These are phyloP conservation scores for Ceratobasidium sp. DNA, from an alignment of 1,284 basidiomycete genomes.

Conservation along the genomic window DNA sequence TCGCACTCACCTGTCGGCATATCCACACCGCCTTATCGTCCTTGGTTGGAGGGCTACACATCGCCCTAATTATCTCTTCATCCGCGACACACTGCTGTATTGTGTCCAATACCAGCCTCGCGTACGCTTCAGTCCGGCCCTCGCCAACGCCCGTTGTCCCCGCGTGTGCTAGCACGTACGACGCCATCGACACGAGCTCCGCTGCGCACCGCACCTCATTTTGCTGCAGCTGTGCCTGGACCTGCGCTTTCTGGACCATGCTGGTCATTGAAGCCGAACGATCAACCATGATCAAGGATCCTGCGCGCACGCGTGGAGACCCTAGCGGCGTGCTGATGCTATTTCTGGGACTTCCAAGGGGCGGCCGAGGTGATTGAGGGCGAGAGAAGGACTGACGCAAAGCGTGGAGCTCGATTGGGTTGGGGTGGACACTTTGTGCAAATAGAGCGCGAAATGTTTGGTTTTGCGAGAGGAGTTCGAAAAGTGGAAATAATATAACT, in stretches of 20 bases:
- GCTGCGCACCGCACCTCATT: slow-evolving; percentile 33
- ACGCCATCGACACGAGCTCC: slow-evolving; percentile 57
- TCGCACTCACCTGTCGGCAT: slow-evolving; percentile 66
- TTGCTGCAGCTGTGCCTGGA: slow-evolving; percentile 28
- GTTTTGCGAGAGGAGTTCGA: slow-evolving; percentile 67
- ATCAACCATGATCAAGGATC: slow-evolving; percentile 31
- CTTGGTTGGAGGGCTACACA: slow-evolving; percentile 56
- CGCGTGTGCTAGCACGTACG: slow-evolving; percentile 72
- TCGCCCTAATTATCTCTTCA: slow-evolving; percentile 59
- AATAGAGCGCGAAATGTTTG: slow-evolving; percentile 61
- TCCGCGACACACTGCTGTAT: slow-evolving; percentile 65
- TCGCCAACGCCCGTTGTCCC: slow-evolving; percentile 62
- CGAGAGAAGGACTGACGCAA: slow-evolving; percentile 62
- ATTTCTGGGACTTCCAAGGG: slow-evolving; percentile 24
- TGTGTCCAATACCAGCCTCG: slow-evolving; percentile 64
- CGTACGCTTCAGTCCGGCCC: slow-evolving; percentile 68
- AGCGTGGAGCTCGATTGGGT: slow-evolving; percentile 50
- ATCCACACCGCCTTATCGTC: slow-evolving; percentile 59
- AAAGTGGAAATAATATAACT: slow-evolving; percentile 66
- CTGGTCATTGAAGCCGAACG: slow-evolving; percentile 38
- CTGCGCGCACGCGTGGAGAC: slow-evolving; percentile 26
- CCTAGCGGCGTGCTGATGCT: slow-evolving; percentile 22
- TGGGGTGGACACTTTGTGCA: slow-evolving; percentile 49
- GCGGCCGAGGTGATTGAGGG: slow-evolving; percentile 28
- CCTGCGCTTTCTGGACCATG: slow-evolving; percentile 23